These are phyloP conservation scores for Evansstolkia leycettana DNA, from an alignment of 495 filamentous ascomycete genomes.

Conservation along the genomic window DNA sequence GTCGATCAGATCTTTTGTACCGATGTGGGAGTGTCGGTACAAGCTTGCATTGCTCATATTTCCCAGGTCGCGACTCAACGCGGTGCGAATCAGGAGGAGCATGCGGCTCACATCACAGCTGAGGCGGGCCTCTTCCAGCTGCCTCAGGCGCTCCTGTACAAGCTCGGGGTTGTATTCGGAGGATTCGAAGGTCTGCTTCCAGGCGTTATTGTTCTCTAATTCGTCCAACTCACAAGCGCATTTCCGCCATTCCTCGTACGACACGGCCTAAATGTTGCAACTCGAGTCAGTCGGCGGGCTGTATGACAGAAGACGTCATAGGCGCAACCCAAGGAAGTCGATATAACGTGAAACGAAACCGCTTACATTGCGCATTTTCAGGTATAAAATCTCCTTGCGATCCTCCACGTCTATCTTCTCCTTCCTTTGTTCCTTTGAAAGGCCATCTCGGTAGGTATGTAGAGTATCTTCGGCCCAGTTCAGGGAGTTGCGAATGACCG, in stretches of 20 bases:
- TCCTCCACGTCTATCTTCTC: constrained; percentile 39
- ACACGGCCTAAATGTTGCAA: constrained; percentile 37
- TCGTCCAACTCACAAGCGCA: constrained; percentile 69
- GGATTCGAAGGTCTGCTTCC: constrained; percentile 59
- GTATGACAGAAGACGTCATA: background rate
- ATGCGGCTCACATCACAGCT: constrained; percentile 64
- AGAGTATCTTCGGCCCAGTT: constrained; percentile 37
- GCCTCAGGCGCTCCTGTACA: constrained; percentile 53
- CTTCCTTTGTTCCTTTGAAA: constrained; percentile 40
- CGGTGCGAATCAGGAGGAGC: constrained; percentile 71
- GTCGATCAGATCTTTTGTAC: constrained; percentile 81
- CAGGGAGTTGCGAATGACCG: constrained; percentile 22
- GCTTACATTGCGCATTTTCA: constrained; percentile 52
- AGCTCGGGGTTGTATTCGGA: constrained; percentile 59
- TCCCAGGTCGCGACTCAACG: constrained; percentile 68
- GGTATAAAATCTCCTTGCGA: constrained; percentile 47
- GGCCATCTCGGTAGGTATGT: constrained; percentile 40
- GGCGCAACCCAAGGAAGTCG: background rate
- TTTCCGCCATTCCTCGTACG: constrained; percentile 47
- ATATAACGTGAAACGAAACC: background rate
- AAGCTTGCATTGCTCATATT: constrained; percentile 75
- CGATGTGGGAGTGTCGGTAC: constrained; percentile 74
- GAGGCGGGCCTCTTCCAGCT: constrained; percentile 64
- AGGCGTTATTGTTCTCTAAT: constrained; percentile 68
- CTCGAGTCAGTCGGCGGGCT: constrained; percentile 3